Evolutionary conservation across 2,329 filamentous ascomycete species (phyloP).

Genomic region (Diaporthe capsici): DNA sequence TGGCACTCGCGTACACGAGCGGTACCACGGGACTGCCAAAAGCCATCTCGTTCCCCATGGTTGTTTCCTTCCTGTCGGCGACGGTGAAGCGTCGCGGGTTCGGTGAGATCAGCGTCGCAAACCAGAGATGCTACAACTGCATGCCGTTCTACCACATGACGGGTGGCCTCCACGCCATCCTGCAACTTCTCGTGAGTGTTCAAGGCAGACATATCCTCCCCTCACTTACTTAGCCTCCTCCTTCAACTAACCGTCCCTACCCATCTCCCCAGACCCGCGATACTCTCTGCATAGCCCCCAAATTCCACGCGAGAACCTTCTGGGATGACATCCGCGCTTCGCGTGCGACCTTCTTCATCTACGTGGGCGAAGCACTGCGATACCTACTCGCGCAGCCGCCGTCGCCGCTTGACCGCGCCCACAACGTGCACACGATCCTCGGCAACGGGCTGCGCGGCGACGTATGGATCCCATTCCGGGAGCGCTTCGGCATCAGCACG

Average conservation of each 20-base stretch:
- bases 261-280: constrained; percentile 53
- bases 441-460: constrained; percentile 79
- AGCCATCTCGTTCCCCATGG: constrained; percentile 72
- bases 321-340: constrained; percentile 80
- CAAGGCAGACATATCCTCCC: not conserved
- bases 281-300: constrained; percentile 74
- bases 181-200: constrained; percentile 65
- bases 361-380: constrained; percentile 83
- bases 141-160: constrained; percentile 86
- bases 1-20: constrained; percentile 80
- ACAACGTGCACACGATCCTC: constrained; percentile 71
- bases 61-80: constrained; percentile 53
- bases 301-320: constrained; percentile 79
- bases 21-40: constrained; percentile 85
- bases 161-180: constrained; percentile 71
- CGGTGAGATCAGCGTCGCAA: constrained; percentile 44
- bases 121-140: constrained; percentile 79
- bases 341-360: constrained; percentile 78
- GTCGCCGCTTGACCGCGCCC: constrained; percentile 71
- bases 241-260: not conserved
- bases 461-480: constrained; percentile 75
- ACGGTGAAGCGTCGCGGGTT: constrained; percentile 41
- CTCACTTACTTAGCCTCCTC: constrained; percentile 44
- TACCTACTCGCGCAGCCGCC: constrained; percentile 80
- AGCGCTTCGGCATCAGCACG: constrained; percentile 73